Conservation (phyloP, 2,329 filamentous ascomycete species). For the Eurotiales sp. region DNA sequence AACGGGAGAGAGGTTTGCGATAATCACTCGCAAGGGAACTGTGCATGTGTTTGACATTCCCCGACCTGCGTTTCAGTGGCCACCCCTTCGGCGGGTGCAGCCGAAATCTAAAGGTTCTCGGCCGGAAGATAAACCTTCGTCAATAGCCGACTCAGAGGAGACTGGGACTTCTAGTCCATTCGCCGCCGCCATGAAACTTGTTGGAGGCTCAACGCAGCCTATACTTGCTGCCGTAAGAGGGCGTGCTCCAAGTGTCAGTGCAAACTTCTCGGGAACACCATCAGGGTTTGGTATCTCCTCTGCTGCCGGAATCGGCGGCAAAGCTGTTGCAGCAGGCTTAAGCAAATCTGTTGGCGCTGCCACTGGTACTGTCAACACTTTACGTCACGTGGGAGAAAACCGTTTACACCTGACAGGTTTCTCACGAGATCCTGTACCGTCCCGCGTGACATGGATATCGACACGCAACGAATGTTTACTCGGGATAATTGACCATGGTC, state of each 20-base stretch:
- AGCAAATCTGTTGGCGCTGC: conserved; percentile 50
- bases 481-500: conserved; percentile 43
- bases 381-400: conserved; percentile 48
- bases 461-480: conserved; percentile 40
- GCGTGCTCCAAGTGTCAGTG: conserved; percentile 46
- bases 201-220: conserved; percentile 57
- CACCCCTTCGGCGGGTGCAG: conserved; percentile 58
- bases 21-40: conserved; percentile 93
- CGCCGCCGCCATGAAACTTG: conserved; percentile 65
- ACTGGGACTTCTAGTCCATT: conserved; percentile 46
- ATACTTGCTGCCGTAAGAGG: conserved; percentile 65
- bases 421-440: conserved; percentile 35
- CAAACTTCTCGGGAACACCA: conserved; percentile 41
- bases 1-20: conserved; percentile 75
- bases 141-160: conserved; percentile 39
- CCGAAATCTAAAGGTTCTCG: conserved; percentile 33
- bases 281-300: conserved; percentile 43
- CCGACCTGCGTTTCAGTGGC: conserved; percentile 79
- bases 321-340: conserved; percentile 47
- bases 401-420: conserved; percentile 43
- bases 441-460: conserved; percentile 45
- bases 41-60: conserved; percentile 89
- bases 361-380: conserved; percentile 45
- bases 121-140: conserved; percentile 36
- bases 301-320: conserved; percentile 45